A percentile compares a stretch with the other conserved stretches of the same genome.
Evolutionary conservation across 2,329 filamentous ascomycete species (phyloP).

Genomic region (Ophiostoma triangulosporum): DNA sequence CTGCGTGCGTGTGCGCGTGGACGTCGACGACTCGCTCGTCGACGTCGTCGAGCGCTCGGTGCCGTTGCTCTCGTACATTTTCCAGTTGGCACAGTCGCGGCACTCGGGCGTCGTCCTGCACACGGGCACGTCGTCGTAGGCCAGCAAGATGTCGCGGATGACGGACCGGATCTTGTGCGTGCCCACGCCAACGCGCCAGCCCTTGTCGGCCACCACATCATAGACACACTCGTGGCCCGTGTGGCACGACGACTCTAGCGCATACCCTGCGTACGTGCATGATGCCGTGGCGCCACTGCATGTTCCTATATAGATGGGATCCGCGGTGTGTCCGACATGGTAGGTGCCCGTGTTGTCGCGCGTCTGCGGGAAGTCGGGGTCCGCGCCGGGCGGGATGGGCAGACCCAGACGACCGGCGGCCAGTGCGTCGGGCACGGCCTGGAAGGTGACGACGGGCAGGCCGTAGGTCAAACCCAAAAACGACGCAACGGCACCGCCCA

Average conservation of each 20-base stretch:
- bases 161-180: slow-evolving; percentile 84
- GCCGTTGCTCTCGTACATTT: slow-evolving; percentile 86
- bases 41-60: slow-evolving; percentile 52
- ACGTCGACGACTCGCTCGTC: slow-evolving; percentile 29
- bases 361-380: slow-evolving; percentile 57
- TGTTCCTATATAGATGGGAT: slow-evolving; percentile 82
- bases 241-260: slow-evolving; percentile 86
- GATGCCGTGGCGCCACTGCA: slow-evolving; percentile 83
- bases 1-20: slow-evolving; percentile 58
- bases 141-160: slow-evolving; percentile 73
- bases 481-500: slow-evolving; percentile 82
- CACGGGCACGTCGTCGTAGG: slow-evolving; percentile 66
- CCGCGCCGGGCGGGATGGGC: slow-evolving; percentile 66
- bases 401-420: slow-evolving; percentile 74
- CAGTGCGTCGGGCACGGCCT: slow-evolving; percentile 83
- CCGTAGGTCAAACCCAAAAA: slow-evolving; percentile 85
- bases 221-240: slow-evolving; percentile 80
- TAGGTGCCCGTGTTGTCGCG: slow-evolving; percentile 63
- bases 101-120: slow-evolving; percentile 69
- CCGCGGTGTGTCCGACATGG: slow-evolving; percentile 91
- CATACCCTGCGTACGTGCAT: slow-evolving; percentile 86
- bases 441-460: slow-evolving; percentile 79
- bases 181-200: slow-evolving; percentile 81
- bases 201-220: slow-evolving; percentile 81
- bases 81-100: slow-evolving; percentile 84